A percentile compares a stretch with the other conserved stretches of the same genome.
Conservation (phyloP, 176 grass and related monocot species). For the Tillandsia fasciculata region DNA sequence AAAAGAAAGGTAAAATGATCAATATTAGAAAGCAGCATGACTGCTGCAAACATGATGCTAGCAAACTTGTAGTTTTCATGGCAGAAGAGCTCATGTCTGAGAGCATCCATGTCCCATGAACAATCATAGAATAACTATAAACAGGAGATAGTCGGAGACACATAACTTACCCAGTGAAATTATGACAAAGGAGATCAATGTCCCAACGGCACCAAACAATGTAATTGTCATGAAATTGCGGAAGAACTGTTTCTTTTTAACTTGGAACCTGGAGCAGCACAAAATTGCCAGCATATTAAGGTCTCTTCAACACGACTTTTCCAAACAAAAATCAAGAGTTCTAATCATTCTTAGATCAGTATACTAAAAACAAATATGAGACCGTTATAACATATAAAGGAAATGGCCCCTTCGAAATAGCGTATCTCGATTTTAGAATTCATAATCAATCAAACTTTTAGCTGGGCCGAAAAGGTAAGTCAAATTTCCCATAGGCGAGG, state of each 20-base stretch:
- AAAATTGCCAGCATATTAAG: neutral
- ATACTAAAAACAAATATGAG: neutral
- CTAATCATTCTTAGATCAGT: neutral
- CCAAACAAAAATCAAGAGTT: neutral
- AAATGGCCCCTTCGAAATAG: too few relatives aligned
- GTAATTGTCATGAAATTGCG: slow-evolving; percentile 76
- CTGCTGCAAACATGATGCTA: too few relatives aligned
- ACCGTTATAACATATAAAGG: too few relatives aligned
- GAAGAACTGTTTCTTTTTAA: slow-evolving; percentile 91
- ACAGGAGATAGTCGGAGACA: slow-evolving; percentile 8
- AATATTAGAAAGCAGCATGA: too few relatives aligned
- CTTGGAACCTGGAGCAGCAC: slow-evolving; percentile 47
- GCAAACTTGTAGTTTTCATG: too few relatives aligned
- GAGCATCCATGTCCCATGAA: too few relatives aligned
- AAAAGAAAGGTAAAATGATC: too few relatives aligned
- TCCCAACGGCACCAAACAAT: slow-evolving; percentile 67
- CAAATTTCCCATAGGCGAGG: too few relatives aligned
- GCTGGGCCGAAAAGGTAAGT: too few relatives aligned
- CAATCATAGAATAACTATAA: neutral
- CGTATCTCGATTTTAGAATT: too few relatives aligned
- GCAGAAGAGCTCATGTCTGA: too few relatives aligned
- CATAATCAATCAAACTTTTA: too few relatives aligned
- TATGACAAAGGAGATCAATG: slow-evolving; percentile 65
- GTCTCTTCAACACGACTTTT: neutral
- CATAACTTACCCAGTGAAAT: slow-evolving; percentile 56